These are phyloP conservation scores for Wakefieldia striispora DNA, from an alignment of 768 basidiomycete species.

Conservation along the genomic window DNA sequence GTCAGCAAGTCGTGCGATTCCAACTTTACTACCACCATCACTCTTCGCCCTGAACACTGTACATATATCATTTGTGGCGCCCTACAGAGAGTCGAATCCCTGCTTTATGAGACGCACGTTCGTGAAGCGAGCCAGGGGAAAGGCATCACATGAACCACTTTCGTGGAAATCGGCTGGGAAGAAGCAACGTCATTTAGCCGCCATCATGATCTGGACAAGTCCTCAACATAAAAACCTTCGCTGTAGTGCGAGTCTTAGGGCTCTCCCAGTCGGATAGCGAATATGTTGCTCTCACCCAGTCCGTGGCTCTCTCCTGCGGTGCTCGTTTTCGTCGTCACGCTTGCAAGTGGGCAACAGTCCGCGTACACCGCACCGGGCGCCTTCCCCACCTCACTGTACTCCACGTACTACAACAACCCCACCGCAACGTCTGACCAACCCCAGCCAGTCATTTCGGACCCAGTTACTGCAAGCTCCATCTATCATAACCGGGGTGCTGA, in stretches of 20 bases:
- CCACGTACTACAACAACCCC: slow-evolving; percentile 69
- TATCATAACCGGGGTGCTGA: neutral
- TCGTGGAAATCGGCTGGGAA: slow-evolving; percentile 7
- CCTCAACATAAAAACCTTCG: slow-evolving; percentile 10
- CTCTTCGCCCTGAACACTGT: too few relatives aligned
- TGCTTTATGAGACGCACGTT: slow-evolving; percentile 17
- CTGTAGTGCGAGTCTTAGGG: neutral
- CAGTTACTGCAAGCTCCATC: slow-evolving; percentile 48
- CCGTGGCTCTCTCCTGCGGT: slow-evolving; percentile 3
- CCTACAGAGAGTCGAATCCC: too few relatives aligned
- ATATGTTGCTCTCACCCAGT: slow-evolving; percentile 12
- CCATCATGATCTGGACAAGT: too few relatives aligned
- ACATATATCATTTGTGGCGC: too few relatives aligned
- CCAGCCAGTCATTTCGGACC: slow-evolving; percentile 76
- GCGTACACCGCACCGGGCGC: slow-evolving; percentile 54
- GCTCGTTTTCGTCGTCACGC: slow-evolving; percentile 3
- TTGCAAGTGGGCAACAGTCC: slow-evolving; percentile 14
- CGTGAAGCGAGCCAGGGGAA: slow-evolving; percentile 4
- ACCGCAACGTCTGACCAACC: slow-evolving; percentile 70
- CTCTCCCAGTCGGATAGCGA: neutral
- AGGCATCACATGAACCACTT: neutral
- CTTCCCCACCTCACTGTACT: slow-evolving; percentile 65
- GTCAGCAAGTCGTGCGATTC: too few relatives aligned
- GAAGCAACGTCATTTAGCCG: too few relatives aligned
- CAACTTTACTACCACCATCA: too few relatives aligned